These are phyloP conservation scores for Xeromyces bisporus DNA, from an alignment of 495 filamentous ascomycete genomes.

Conservation along the genomic window DNA sequence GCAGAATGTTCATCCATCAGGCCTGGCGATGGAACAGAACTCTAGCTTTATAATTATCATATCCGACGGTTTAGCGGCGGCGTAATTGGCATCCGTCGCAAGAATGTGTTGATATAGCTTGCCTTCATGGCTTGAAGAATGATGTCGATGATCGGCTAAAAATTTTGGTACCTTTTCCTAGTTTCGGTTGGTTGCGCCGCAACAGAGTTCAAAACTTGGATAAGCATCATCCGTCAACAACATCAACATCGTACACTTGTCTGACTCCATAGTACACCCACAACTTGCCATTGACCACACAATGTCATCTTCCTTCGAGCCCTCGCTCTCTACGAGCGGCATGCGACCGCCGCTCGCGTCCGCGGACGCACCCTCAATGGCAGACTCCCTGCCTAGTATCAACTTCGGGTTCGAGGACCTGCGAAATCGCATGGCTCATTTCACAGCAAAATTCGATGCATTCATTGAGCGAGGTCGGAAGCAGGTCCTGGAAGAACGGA, in stretches of 20 bases:
- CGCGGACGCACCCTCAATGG: slow-evolving; percentile 44
- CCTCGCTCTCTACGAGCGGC: slow-evolving; percentile 54
- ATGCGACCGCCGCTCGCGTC: slow-evolving; percentile 51
- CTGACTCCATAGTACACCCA: too few species aligned
- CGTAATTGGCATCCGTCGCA: slow-evolving; percentile 5
- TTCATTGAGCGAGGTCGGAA: slow-evolving; percentile 87
- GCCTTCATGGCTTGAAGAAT: too few species aligned
- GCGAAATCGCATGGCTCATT: slow-evolving; percentile 85
- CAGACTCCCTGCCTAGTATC: slow-evolving; percentile 72
- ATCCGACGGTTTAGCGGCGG: slow-evolving; percentile 14
- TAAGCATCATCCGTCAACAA: too few species aligned
- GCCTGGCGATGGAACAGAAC: slow-evolving; percentile 19
- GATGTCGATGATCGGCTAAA: too few species aligned
- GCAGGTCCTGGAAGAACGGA: slow-evolving; percentile 77
- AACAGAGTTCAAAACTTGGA: too few species aligned
- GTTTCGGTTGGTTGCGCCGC: too few species aligned
- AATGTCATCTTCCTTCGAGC: slow-evolving; percentile 61
- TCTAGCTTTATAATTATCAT: slow-evolving; percentile 15
- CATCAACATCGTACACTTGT: too few species aligned
- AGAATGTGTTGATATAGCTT: too few species aligned
- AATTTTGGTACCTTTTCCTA: too few species aligned
- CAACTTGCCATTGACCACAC: too few species aligned
- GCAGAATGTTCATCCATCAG: slow-evolving; percentile 43
- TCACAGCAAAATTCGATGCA: slow-evolving; percentile 78
- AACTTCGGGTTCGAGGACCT: slow-evolving; percentile 95